A percentile compares a stretch with the other conserved stretches of the same genome.
phyloP scores from a whole-genome alignment of 768 basidiomycete genomes.

The Boletus bicolor region DNA sequence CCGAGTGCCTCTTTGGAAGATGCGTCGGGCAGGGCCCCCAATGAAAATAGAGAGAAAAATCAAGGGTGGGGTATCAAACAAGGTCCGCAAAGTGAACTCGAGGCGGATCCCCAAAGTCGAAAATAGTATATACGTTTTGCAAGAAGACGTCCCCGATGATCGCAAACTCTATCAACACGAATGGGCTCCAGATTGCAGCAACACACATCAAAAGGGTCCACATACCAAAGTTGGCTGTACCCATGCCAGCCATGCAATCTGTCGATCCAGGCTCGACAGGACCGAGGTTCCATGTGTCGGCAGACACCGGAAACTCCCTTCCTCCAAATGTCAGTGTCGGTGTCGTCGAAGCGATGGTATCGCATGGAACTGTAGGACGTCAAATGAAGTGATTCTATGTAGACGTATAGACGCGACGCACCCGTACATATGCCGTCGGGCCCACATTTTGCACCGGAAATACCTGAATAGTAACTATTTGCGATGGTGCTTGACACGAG shows the following conservation, averaged over 20 bases:
- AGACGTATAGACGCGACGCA: conserved; percentile 1
- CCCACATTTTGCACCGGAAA: conserved; percentile 21
- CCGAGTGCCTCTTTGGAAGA: too few species aligned
- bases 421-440: conserved; percentile 31
- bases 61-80: background rate
- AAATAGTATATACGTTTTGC: conserved; percentile 22
- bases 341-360: conserved; percentile 15
- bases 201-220: background rate
- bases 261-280: conserved; percentile 9
- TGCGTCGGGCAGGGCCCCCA: too few species aligned
- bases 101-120: conserved; percentile 26
- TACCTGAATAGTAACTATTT: conserved; percentile 18
- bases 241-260: conserved; percentile 33
- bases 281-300: conserved; percentile 40
- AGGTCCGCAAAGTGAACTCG: conserved; percentile 38
- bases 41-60: too few species aligned
- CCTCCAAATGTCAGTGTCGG: conserved; percentile 35
- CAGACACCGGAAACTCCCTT: conserved; percentile 31
- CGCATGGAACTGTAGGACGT: conserved; percentile 16
- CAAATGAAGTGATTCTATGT: background rate
- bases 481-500: conserved; percentile 19
- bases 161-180: conserved; percentile 8
- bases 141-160: conserved; percentile 31
- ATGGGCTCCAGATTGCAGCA: background rate
- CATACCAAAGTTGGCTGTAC: conserved; percentile 8